Base-by-base conservation (phyloP, 2,329 filamentous ascomycete species). In the Verticillium nubilum region DNA sequence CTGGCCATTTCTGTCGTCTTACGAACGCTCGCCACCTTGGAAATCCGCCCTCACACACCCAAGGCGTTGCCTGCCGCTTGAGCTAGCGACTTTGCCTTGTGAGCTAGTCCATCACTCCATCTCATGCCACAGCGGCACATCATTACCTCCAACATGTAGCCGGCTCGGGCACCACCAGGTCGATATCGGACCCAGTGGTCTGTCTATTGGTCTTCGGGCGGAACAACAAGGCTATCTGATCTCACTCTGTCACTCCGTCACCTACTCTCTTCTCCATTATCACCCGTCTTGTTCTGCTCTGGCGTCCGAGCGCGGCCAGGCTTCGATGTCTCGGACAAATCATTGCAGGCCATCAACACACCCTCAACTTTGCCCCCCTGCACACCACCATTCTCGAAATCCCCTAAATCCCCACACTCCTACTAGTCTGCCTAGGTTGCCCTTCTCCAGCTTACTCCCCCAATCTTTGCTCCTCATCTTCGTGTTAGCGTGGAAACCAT, bases 331-430 rank as follows among this genome's bases (percentile, higher is more conserved):
- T 54, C 47, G 53, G 60, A 58, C 61, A 63, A 63, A 62, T 63
- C 60, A 62, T 35, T 29, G 26, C 60, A 29, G 29, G 52, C 28
- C 60, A 54, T 56, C 58, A 23, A 54, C 57, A 35, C 61, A 62
- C 55, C 61, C 23, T 10, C 42, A 50, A 7, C 52, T 54, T 60
- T 52, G 54, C 55, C 31, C 58, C 52, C 52, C 55, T 60, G 33
- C 61, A 60, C 61, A 62, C 60, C 61, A 56, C 26, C 61, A 54
- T 35, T 7, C 50, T 54, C 29, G 28, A 50, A 31, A 26, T 27
- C 52, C 56, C 50, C 55, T 27, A 54, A 29, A 54, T 59, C 59
- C 55, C 62, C 62, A 62, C 61, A 61, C 56, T 61, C 56, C 47
- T 52, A 55, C 47, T 52, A 55, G 60, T 59, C 60, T 54, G 52